A percentile compares a stretch with the other conserved stretches of the same genome.
Evolutionary conservation across 164 flowering plant genomes (phyloP).

Genomic region (Aristolochia californica): DNA sequence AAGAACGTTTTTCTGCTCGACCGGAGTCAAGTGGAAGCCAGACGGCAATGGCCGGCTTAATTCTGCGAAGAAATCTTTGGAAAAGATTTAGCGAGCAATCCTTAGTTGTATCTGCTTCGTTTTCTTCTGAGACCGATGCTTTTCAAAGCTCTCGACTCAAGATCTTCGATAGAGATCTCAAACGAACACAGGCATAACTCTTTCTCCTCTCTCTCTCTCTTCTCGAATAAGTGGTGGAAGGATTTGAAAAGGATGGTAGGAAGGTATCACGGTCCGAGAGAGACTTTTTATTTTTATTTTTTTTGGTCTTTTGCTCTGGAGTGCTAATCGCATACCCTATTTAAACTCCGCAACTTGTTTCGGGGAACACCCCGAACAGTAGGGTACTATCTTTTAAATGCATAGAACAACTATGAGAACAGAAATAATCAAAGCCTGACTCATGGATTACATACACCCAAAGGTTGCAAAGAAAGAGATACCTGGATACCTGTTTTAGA

Average conservation of each 20-base stretch:
- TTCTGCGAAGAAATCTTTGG: too few species aligned
- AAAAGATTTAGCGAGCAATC: too few species aligned
- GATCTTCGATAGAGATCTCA: constrained; percentile 73
- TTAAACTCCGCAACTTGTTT: background rate
- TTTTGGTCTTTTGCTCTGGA: background rate
- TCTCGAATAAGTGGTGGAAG: background rate
- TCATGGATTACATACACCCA: too few species aligned
- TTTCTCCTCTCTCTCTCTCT: background rate
- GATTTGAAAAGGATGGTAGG: background rate
- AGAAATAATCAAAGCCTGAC: too few species aligned
- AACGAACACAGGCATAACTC: constrained; percentile 47
- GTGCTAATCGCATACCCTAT: background rate
- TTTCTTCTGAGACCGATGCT: constrained; percentile 13
- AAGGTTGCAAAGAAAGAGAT: too few species aligned
- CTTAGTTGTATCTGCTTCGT: background rate
- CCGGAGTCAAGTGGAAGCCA: too few species aligned
- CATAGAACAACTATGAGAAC: too few species aligned
- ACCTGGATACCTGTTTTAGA: background rate
- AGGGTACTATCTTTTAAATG: too few species aligned
- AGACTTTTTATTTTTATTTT: background rate
- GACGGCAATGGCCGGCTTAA: too few species aligned
- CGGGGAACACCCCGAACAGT: too few species aligned
- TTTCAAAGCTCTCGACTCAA: constrained; percentile 27
- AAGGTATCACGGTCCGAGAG: background rate
- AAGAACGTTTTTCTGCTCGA: too few species aligned